Conservation (phyloP, 192 early-diverging fungal genomes). For the Allomyces macrogynus region DNA sequence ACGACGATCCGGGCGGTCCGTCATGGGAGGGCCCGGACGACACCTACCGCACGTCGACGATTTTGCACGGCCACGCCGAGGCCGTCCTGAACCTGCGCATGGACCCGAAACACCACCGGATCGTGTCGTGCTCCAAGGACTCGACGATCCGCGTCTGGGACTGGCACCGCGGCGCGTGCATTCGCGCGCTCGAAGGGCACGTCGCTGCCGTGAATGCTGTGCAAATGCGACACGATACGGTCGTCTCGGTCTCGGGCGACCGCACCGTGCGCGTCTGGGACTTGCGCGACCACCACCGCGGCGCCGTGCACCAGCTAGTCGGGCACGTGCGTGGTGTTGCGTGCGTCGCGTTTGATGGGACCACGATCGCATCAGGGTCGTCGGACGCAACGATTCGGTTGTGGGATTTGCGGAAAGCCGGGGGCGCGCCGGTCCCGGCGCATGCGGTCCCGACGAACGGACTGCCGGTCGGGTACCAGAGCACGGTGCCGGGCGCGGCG, state of each 20-base stretch:
- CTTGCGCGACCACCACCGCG: conserved; percentile 13
- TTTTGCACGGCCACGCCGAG: conserved; percentile 6
- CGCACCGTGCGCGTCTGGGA: conserved; percentile 73
- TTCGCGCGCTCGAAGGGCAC: conserved; percentile 40
- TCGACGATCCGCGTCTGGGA: conserved; percentile 8
- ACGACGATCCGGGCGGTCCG: background rate
- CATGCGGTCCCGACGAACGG: background rate
- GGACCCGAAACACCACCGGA: background rate
- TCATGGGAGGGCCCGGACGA: background rate
- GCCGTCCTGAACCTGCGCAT: conserved; percentile 5
- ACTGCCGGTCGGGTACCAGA: too few species aligned
- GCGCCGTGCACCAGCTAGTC: background rate
- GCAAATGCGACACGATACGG: conserved; percentile 31
- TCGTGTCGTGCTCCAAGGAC: conserved; percentile 8
- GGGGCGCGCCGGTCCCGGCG: background rate
- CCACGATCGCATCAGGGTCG: conserved; percentile 60
- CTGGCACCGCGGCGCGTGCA: conserved; percentile 26
- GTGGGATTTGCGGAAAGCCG: conserved; percentile 24
- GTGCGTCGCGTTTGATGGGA: conserved; percentile 75
- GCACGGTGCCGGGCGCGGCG: too few species aligned
- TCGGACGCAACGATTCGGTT: conserved; percentile 61
- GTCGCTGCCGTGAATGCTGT: conserved; percentile 68
- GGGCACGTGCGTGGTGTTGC: conserved; percentile 72
- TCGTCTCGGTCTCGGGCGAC: conserved; percentile 59
- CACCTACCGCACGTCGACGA: conserved; percentile 15